Base-by-base conservation (phyloP, 306 rosid species). In the Trifolium repens region DNA sequence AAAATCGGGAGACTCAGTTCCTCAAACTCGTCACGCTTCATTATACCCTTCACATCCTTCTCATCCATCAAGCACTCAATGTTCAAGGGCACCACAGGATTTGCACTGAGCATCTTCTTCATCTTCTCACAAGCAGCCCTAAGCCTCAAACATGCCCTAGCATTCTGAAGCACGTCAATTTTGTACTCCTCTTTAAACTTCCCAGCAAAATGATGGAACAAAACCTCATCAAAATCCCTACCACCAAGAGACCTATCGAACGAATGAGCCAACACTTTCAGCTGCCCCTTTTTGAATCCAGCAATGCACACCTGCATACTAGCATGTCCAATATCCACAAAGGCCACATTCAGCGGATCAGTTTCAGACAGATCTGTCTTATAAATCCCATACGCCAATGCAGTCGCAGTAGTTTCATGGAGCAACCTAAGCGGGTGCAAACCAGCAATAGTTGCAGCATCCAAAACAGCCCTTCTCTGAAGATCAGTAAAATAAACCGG, bases 241-340 rank as follows among this genome's bases (percentile, higher is more conserved):
- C 99, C 99, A 39, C 99, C 97, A 63, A 94, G 78, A 46, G 96
- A 87, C 79, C 84, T 87, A 72, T 94, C 99, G 57, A 63, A 89
- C 1, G 96, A 62, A 87, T 94, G 99, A 70, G 99, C 83, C 85
- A 94, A 78, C 40, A 94, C 84, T 78, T 87, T 92, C 78, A 94
- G 78, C 87, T 92, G 99, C 50, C 99, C 99, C 81, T 88, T 92
- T 71, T 90, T 92, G 77, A 86, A 92, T 3, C 97, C 99, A 69
- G 93, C 96, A 81, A 94, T 88, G 74, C 97, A 94, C 2, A 94
- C 99, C 78, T 94, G 99, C 96, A 92, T 90, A 88, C 96, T 92
- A 52, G 90, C 91, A 84, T 94, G 99, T 3, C 99, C 99, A 84
- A 94, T 73, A 60, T 94, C 99, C 40, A 94, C 92, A 77, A 94